A percentile compares a stretch with the other conserved stretches of the same genome.
phyloP scores from a whole-genome alignment of 1,284 basidiomycete species.

The Cryptococcus sp. region DNA sequence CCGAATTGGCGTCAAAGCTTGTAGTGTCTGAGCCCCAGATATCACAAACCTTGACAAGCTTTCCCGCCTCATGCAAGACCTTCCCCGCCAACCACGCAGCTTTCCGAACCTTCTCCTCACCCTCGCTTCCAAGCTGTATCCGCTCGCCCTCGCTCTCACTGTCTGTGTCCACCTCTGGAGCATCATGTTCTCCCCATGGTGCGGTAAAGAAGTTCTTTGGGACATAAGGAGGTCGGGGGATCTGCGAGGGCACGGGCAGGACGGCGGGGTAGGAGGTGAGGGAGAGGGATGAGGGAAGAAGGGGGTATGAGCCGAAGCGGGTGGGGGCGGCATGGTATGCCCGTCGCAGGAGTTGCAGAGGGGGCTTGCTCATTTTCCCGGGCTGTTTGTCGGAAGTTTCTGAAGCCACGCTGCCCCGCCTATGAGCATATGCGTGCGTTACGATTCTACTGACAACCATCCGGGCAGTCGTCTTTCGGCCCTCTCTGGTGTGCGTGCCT shows the following conservation, averaged over 20 bases:
- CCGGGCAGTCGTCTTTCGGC: background rate
- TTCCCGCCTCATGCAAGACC: constrained; percentile 60
- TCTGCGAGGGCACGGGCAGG: constrained; percentile 60
- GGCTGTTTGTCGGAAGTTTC: background rate
- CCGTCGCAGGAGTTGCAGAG: background rate
- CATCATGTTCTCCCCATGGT: constrained; percentile 40
- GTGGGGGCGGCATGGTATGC: constrained; percentile 18
- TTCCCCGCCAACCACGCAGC: constrained; percentile 63
- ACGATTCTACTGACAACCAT: background rate
- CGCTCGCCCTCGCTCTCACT: constrained; percentile 45
- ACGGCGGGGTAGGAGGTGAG: constrained; percentile 45
- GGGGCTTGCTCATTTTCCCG: background rate
- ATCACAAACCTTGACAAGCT: constrained; percentile 58
- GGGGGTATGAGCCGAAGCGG: constrained; percentile 34
- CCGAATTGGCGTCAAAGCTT: background rate
- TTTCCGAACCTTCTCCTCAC: constrained; percentile 59
- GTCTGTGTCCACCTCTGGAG: constrained; percentile 56
- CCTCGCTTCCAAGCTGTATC: constrained; percentile 59
- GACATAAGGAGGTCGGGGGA: constrained; percentile 63
- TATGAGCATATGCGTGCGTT: background rate
- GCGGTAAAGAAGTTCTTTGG: constrained; percentile 44
- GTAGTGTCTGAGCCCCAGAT: background rate
- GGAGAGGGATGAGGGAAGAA: constrained; percentile 29
- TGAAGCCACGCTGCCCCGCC: background rate
- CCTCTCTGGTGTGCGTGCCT: background rate